These are phyloP conservation scores for Lentinula lateritia DNA, from an alignment of 768 basidiomycete genomes.

Conservation along the genomic window DNA sequence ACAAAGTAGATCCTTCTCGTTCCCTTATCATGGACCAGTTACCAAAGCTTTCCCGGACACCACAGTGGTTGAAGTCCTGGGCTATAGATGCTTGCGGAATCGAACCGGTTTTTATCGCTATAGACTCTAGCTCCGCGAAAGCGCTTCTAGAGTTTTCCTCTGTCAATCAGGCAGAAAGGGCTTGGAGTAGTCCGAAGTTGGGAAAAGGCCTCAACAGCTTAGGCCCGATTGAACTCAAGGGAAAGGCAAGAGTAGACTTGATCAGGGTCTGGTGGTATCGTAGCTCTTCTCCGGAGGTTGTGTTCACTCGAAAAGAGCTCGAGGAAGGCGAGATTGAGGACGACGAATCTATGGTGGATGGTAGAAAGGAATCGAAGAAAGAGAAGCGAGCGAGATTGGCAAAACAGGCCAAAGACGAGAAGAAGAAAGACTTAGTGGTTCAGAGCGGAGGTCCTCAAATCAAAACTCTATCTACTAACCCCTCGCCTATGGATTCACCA, in stretches of 20 bases:
- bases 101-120: slow-evolving; percentile 32
- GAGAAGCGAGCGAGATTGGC: slow-evolving; percentile 21
- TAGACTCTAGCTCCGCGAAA: slow-evolving; percentile 37
- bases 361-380: slow-evolving; percentile 25
- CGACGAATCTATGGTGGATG: slow-evolving; percentile 16
- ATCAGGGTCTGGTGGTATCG: slow-evolving; percentile 49
- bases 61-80: slow-evolving; percentile 39
- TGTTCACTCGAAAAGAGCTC: slow-evolving; percentile 31
- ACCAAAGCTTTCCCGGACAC: slow-evolving; percentile 41
- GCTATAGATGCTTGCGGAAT: slow-evolving; percentile 30
- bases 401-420: slow-evolving; percentile 10
- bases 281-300: slow-evolving; percentile 16
- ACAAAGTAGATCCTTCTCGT: slow-evolving; percentile 41
- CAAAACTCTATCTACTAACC: background rate
- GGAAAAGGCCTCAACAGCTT: slow-evolving; percentile 23
- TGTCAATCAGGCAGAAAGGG: slow-evolving; percentile 36
- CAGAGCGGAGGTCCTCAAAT: background rate
- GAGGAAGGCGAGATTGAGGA: slow-evolving; percentile 48
- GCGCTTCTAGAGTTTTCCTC: slow-evolving; percentile 48
- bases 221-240: slow-evolving; percentile 33
- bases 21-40: slow-evolving; percentile 55
- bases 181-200: slow-evolving; percentile 45
- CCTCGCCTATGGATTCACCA: background rate
- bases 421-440: slow-evolving; percentile 4
- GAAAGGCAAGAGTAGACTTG: slow-evolving; percentile 37